Base-by-base conservation (phyloP, 2,329 filamentous ascomycete genomes). In the Diaporthe capsici region DNA sequence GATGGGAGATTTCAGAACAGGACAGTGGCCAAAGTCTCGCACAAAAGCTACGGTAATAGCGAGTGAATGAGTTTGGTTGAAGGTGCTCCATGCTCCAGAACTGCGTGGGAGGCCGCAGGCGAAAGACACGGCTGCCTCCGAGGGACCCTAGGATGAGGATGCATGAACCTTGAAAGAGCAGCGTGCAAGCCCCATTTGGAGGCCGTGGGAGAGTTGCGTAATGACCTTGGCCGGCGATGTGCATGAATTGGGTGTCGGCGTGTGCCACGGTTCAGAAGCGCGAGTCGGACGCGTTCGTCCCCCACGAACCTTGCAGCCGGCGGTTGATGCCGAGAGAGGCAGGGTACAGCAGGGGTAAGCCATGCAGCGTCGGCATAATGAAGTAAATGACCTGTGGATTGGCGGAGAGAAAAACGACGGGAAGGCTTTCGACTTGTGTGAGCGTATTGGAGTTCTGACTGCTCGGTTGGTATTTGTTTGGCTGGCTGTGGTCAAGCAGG, bases 261-360 rank as follows among this genome's bases (percentile, higher is more conserved):
- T 22, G 49, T 37, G 47, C 47, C 34, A 53, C 28, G 34, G 49
- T 28, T 49, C 31, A 51, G 44, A 68, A n/a, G 63, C 63, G 28
- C 31, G 63, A 37, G 47, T 68, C n/a, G 47, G 47, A 8, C 22
- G 31, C 44, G 47, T 51, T 51, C 44, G 20, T 10, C 8, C 44
- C 31, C 44, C 20, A 25, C 31, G 22, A 37, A 68, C 47, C 31
- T 37, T 68, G 47, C 12, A 28, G 22, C 4, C 34, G 22, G 34
- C 65, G 65, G 65, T 28, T 70, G 37, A 42, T 70, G 65, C 65
- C 65, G 65, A 70, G 34, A 55, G 22, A 7, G 34, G n/a, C 49
- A 53, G 49, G 65, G 12, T 70, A 1, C 65, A 42, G 49, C 47
- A 70, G 49, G 65, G 65, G 37, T 42, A 39, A 28, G 65, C 49